Percentiles rank a stretch among this genome's conserved stretches.
Evolutionary conservation across 2,329 filamentous ascomycete genomes (phyloP).

Genomic region (Clarireedia sp.): DNA sequence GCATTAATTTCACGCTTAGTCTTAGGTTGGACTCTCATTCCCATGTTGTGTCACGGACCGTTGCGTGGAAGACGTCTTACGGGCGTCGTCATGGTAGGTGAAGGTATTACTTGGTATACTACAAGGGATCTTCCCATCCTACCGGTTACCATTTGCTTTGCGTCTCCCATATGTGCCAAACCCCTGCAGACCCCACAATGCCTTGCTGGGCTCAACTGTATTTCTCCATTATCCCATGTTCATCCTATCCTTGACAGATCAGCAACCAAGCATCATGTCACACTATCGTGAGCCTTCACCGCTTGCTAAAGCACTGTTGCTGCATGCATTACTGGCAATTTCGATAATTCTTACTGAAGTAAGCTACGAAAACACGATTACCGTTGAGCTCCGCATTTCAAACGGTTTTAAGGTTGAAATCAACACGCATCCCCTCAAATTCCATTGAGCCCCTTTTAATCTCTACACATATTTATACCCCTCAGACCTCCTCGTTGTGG

Average conservation of each 20-base stretch:
- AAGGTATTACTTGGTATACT: not conserved
- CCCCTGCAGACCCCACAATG: conserved; percentile 6
- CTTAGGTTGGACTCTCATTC: not conserved
- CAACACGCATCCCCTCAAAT: conserved; percentile 1
- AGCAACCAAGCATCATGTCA: conserved; percentile 7
- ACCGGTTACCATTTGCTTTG: conserved; percentile 4
- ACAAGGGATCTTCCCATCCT: conserved; percentile 1
- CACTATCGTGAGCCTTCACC: conserved; percentile 6
- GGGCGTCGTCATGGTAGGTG: conserved; percentile 3
- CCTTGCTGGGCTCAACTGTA: conserved; percentile 1
- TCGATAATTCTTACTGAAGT: conserved; percentile 2
- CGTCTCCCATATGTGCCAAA: not conserved
- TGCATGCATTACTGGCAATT: conserved; percentile 7
- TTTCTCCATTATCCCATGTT: conserved; percentile 2
- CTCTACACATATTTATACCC: not conserved
- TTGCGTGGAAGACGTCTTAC: conserved; percentile 8
- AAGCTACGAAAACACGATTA: conserved; percentile 3
- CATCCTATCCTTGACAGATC: conserved; percentile 3
- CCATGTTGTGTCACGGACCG: conserved; percentile 6
- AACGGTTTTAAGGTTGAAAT: not conserved
- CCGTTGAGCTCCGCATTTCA: conserved; percentile 10
- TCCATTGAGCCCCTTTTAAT: not conserved
- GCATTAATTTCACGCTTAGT: conserved; percentile 4
- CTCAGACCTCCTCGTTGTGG: not conserved
- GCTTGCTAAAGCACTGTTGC: conserved; percentile 4